phyloP scores from a whole-genome alignment of 1,284 basidiomycete species.

The Schizopora paradoxa region DNA sequence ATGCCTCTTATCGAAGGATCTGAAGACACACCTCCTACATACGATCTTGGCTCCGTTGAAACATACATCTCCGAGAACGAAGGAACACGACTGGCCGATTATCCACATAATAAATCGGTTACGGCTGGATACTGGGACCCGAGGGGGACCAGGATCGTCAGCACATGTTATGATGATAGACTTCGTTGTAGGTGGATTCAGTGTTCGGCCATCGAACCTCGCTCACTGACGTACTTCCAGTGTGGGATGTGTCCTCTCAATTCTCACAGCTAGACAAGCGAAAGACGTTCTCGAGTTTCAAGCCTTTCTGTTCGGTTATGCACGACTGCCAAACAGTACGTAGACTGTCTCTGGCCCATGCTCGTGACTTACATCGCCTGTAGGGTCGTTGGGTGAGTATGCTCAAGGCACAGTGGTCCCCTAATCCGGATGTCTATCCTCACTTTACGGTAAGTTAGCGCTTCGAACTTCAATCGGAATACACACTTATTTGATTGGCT shows the following conservation, averaged over 20 bases:
- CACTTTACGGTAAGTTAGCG: conserved; percentile 64
- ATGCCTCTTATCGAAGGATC: conserved; percentile 31
- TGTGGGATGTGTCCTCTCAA: conserved; percentile 61
- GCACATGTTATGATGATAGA: conserved; percentile 75
- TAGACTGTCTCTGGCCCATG: too few species aligned
- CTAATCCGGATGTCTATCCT: conserved; percentile 70
- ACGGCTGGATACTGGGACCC: conserved; percentile 82
- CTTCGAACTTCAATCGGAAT: background rate
- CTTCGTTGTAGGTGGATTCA: conserved; percentile 49
- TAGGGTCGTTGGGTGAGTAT: conserved; percentile 77
- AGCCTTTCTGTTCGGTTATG: conserved; percentile 52
- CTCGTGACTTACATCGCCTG: background rate
- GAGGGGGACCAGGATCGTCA: conserved; percentile 66
- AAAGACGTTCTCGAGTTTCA: conserved; percentile 48
- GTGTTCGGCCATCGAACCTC: background rate
- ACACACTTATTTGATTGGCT: background rate
- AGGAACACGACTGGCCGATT: conserved; percentile 55
- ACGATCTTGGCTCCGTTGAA: conserved; percentile 44
- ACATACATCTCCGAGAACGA: conserved; percentile 45
- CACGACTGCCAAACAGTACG: conserved; percentile 77
- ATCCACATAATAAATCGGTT: conserved; percentile 65
- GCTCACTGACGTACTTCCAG: conserved; percentile 31
- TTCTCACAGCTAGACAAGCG: conserved; percentile 35
- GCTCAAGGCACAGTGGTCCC: conserved; percentile 68
- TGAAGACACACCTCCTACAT: conserved; percentile 34